Evolutionary conservation across 23 red algal species (phyloP).

Genomic region (Gracilaria gracilis): DNA sequence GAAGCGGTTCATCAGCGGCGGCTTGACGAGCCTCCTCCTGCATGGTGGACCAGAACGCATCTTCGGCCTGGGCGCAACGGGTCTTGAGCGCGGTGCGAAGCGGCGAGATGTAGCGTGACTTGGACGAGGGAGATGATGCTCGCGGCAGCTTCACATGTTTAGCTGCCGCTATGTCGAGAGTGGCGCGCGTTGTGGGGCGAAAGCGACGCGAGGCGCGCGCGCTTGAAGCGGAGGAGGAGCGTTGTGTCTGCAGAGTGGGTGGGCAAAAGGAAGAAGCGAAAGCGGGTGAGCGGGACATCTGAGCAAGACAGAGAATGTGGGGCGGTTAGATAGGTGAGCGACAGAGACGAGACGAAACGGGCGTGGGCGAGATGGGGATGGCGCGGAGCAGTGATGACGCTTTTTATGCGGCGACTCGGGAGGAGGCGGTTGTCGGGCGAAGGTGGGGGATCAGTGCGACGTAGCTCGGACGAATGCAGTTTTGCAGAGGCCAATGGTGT

Average conservation of each 20-base stretch:
- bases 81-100: conserved; percentile 43
- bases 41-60: conserved; percentile 77
- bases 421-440: background rate
- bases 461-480: background rate
- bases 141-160: background rate
- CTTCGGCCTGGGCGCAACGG: conserved; percentile 39
- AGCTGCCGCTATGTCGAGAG: background rate
- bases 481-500: conserved; percentile 13
- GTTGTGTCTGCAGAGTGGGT: background rate
- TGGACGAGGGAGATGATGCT: conserved; percentile 52
- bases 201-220: conserved; percentile 21
- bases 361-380: background rate
- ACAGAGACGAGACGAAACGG: background rate
- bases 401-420: background rate
- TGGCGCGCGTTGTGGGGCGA: conserved; percentile 42
- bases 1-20: conserved; percentile 84
- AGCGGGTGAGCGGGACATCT: conserved; percentile 27
- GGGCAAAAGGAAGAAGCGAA: conserved; percentile 18
- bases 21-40: conserved; percentile 78
- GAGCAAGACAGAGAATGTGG: background rate
- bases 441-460: background rate
- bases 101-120: conserved; percentile 55
- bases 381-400: background rate
- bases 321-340: background rate
- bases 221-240: background rate